These are phyloP conservation scores for Kandelia obovata DNA, from an alignment of 345 rosid species.

Conservation along the genomic window DNA sequence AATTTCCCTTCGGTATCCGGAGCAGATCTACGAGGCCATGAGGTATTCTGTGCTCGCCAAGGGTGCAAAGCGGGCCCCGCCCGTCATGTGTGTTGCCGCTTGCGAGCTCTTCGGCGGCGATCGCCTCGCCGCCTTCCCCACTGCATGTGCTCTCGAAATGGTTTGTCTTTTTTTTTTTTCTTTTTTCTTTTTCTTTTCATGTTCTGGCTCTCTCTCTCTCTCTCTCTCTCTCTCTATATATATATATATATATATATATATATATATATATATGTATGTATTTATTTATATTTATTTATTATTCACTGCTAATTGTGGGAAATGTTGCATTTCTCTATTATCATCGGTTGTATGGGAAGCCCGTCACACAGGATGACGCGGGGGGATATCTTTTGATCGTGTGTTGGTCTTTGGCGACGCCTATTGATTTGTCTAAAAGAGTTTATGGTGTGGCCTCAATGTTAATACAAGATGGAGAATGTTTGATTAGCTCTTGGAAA, in stretches of 20 bases:
- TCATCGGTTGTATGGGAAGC: too few species aligned
- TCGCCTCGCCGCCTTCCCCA: constrained; percentile 87
- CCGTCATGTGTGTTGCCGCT: constrained; percentile 90
- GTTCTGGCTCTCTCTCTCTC: neutral
- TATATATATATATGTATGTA: too few species aligned
- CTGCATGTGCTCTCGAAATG: constrained; percentile 98
- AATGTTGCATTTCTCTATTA: too few species aligned
- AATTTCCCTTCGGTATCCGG: constrained; percentile 62
- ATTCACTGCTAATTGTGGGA: too few species aligned
- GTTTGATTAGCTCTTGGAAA: neutral
- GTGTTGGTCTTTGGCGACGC: neutral
- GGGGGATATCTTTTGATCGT: too few species aligned
- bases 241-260: too few species aligned
- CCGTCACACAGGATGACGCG: too few species aligned
- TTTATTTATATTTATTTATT: too few species aligned
- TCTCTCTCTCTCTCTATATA: too few species aligned
- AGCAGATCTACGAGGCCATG: constrained; percentile 86
- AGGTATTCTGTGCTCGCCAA: constrained; percentile 78
- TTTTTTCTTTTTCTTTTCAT: neutral
- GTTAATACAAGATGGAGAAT: neutral
- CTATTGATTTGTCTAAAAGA: neutral
- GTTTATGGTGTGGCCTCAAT: neutral
- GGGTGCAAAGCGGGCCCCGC: constrained; percentile 89
- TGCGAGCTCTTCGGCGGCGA: constrained; percentile 82
- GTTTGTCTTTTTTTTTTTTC: constrained; percentile 23